These are phyloP conservation scores for Lumnitzera littorea DNA, from an alignment of 345 rosid species.

Conservation along the genomic window DNA sequence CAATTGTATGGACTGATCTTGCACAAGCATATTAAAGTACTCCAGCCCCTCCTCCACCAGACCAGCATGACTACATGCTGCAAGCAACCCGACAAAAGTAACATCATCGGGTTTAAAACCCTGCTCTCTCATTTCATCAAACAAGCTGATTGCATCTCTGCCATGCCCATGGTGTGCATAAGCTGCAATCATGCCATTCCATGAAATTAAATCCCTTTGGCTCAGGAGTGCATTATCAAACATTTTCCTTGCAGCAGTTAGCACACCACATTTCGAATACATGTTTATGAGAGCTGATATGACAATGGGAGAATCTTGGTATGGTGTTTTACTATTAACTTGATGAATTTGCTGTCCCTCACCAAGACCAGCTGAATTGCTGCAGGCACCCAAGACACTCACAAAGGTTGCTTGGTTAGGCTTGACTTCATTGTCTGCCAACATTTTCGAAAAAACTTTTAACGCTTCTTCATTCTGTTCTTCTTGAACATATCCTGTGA, in stretches of 20 bases:
- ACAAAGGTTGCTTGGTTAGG: constrained; percentile 61
- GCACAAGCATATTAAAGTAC: constrained; percentile 42
- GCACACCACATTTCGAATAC: constrained; percentile 70
- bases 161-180: constrained; percentile 74
- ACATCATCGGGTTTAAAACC: constrained; percentile 49
- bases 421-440: constrained; percentile 31
- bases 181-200: constrained; percentile 70
- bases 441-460: constrained; percentile 44
- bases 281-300: constrained; percentile 61
- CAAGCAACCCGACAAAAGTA: constrained; percentile 59
- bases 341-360: constrained; percentile 77
- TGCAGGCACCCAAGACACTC: constrained; percentile 55
- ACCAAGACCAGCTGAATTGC: constrained; percentile 53
- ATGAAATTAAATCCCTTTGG: constrained; percentile 50
- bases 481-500: constrained; percentile 44
- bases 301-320: constrained; percentile 37
- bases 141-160: constrained; percentile 46
- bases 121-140: constrained; percentile 42
- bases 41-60: constrained; percentile 52
- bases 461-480: constrained; percentile 54
- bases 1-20: constrained; percentile 31
- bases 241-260: constrained; percentile 41
- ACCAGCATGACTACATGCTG: constrained; percentile 73
- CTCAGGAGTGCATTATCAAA: constrained; percentile 34
- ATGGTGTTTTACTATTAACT: constrained; percentile 44